Evolutionary conservation across 2,329 filamentous ascomycete species (phyloP).

Genomic region (Ramularia endophylla): DNA sequence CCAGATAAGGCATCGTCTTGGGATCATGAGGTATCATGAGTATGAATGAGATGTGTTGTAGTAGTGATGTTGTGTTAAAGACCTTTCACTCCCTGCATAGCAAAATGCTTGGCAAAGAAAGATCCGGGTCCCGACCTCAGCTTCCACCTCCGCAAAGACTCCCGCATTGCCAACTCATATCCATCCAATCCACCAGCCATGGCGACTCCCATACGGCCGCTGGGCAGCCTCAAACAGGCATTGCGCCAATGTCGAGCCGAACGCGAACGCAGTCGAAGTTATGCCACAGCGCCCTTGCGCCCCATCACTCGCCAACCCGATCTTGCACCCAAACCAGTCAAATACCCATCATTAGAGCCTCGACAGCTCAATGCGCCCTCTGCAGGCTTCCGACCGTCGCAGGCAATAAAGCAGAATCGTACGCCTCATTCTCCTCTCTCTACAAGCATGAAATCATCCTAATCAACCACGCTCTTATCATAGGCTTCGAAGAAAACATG

Average conservation of each 20-base stretch:
- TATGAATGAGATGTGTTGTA: no score
- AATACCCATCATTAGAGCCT: constrained; percentile 44
- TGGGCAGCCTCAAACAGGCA: constrained; percentile 63
- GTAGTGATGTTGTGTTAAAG: no score
- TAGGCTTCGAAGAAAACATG: constrained; percentile 28
- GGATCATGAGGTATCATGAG: no score
- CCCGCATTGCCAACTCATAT: no score
- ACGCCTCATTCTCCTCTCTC: constrained; percentile 3
- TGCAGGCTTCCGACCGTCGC: constrained; percentile 27
- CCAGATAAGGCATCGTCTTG: no score
- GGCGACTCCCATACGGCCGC: constrained; percentile 58
- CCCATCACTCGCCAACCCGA: not conserved
- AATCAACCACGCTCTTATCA: not conserved
- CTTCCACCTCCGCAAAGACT: no score
- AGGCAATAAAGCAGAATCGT: constrained; percentile 32
- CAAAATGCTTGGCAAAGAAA: no score
- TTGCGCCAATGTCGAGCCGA: constrained; percentile 50
- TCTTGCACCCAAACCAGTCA: constrained; percentile 36
- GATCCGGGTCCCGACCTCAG: no score
- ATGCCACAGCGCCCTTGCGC: constrained; percentile 37
- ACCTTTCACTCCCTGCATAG: no score
- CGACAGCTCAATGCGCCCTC: constrained; percentile 19
- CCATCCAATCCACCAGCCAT: constrained; percentile 36
- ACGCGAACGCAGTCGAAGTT: constrained; percentile 24
- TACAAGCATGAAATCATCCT: constrained; percentile 1